phyloP scores from a whole-genome alignment of 768 basidiomycete species.

The Gymnopilus dilepis region DNA sequence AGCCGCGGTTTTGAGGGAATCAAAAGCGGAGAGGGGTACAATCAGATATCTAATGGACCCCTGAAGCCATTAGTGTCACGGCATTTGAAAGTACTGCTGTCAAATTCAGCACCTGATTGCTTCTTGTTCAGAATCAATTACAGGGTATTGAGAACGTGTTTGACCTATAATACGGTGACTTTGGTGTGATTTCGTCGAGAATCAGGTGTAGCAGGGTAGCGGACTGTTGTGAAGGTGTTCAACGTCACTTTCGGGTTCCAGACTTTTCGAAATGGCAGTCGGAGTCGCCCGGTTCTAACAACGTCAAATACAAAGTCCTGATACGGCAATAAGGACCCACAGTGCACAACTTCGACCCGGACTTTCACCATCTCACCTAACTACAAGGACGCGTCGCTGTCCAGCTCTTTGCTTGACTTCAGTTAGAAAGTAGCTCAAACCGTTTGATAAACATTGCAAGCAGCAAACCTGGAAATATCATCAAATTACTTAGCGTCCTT shows the following conservation, averaged over 20 bases:
- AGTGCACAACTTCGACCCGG: not conserved
- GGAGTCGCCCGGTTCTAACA: not conserved
- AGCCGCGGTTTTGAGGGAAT: not conserved
- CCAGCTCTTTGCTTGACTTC: too few relatives aligned
- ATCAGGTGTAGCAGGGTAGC: not conserved
- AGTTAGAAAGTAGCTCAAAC: too few relatives aligned
- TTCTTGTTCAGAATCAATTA: not conserved
- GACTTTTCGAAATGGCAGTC: not conserved
- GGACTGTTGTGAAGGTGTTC: not conserved
- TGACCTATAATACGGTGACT: not conserved
- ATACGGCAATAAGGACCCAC: constrained; percentile 3
- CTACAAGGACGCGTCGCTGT: too few relatives aligned
- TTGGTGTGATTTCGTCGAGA: not conserved
- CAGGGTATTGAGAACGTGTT: not conserved
- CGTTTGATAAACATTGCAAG: too few relatives aligned
- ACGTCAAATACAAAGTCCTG: not conserved
- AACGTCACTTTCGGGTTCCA: not conserved
- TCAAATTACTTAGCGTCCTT: too few relatives aligned
- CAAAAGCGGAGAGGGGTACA: not conserved
- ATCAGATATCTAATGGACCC: constrained; percentile 1
- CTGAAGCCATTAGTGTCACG: constrained; percentile 1
- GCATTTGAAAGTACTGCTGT: not conserved
- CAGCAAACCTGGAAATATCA: too few relatives aligned
- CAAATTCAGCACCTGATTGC: not conserved
- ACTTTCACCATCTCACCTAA: too few relatives aligned